phyloP scores from a whole-genome alignment of 2,329 filamentous ascomycete species.

The Orbilia ellipsospora region DNA sequence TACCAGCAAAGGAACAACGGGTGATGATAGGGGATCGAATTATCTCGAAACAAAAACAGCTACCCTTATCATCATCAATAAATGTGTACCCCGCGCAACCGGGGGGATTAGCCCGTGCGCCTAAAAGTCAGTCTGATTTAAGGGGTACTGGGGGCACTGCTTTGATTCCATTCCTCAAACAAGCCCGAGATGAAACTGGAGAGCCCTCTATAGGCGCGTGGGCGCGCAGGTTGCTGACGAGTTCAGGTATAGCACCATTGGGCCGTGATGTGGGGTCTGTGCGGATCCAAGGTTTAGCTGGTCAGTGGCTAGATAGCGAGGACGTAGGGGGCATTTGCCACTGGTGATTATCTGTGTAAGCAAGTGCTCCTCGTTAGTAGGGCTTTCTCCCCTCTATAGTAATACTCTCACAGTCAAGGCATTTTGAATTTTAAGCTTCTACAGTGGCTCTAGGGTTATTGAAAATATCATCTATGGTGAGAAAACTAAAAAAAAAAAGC shows the following conservation, averaged over 20 bases:
- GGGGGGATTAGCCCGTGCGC: constrained; percentile 56
- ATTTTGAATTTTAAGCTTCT: too few species aligned
- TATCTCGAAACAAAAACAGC: constrained; percentile 58
- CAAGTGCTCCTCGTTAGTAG: background rate
- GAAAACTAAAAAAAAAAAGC: too few species aligned
- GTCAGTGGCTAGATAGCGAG: constrained; percentile 53
- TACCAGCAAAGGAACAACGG: constrained; percentile 73
- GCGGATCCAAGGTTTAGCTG: constrained; percentile 52
- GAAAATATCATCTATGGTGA: too few species aligned
- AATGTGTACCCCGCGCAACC: constrained; percentile 56
- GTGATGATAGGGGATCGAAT: constrained; percentile 32
- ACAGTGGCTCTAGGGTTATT: too few species aligned
- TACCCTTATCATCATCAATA: constrained; percentile 65
- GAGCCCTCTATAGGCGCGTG: constrained; percentile 83
- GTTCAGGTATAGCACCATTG: constrained; percentile 60
- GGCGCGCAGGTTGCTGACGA: constrained; percentile 70
- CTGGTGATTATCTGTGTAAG: constrained; percentile 46
- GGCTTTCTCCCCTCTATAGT: too few species aligned
- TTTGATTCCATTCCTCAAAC: constrained; percentile 94
- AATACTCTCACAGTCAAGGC: too few species aligned
- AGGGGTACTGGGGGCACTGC: constrained; percentile 93
- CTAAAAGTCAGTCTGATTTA: constrained; percentile 65
- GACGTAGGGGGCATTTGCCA: constrained; percentile 59
- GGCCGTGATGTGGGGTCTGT: constrained; percentile 38
- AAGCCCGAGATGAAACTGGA: constrained; percentile 93